Evolutionary conservation across 164 flowering plant genomes (phyloP).

Genomic region (Kalanchoe fedtschenkoi): DNA sequence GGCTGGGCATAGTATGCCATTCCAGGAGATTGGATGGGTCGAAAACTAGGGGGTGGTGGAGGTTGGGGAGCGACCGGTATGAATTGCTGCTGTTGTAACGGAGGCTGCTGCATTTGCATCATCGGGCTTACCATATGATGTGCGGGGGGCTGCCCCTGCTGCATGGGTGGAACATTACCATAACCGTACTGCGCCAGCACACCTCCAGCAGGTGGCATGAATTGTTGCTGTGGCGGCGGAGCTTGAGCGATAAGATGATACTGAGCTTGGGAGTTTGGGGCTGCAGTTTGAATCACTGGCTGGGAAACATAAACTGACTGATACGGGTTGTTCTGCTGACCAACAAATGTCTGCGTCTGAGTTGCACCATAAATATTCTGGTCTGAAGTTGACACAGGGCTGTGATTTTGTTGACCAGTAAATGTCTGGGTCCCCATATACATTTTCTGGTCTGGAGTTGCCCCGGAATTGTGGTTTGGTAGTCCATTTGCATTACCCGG

Average conservation of each 20-base stretch:
- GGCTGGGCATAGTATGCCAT: constrained; percentile 46
- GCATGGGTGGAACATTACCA: constrained; percentile 33
- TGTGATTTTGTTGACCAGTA: constrained; percentile 22
- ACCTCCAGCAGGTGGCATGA: constrained; percentile 46
- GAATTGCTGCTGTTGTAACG: constrained; percentile 29
- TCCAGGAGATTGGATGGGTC: constrained; percentile 64
- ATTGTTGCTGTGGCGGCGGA: constrained; percentile 54
- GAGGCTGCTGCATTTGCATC: constrained; percentile 19
- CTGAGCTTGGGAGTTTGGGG: constrained; percentile 39
- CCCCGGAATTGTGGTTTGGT: constrained; percentile 28
- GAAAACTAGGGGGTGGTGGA: constrained; percentile 51
- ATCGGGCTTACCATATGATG: constrained; percentile 35
- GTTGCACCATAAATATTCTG: constrained; percentile 23
- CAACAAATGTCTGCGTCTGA: constrained; percentile 19
- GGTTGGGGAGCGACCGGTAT: constrained; percentile 24
- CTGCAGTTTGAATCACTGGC: constrained; percentile 36
- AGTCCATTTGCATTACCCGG: constrained; percentile 14
- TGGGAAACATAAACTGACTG: constrained; percentile 37
- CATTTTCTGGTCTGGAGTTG: constrained; percentile 34
- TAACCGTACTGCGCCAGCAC: constrained; percentile 44
- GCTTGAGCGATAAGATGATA: constrained; percentile 39
- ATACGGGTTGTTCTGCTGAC: constrained; percentile 33
- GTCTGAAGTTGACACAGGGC: constrained; percentile 30
- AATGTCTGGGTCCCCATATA: constrained; percentile 23
- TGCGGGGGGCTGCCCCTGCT: constrained; percentile 34